Percentiles rank a stretch among this genome's conserved stretches.
phyloP scores from a whole-genome alignment of 1,284 basidiomycete species.

The Calocybe gambosa region DNA sequence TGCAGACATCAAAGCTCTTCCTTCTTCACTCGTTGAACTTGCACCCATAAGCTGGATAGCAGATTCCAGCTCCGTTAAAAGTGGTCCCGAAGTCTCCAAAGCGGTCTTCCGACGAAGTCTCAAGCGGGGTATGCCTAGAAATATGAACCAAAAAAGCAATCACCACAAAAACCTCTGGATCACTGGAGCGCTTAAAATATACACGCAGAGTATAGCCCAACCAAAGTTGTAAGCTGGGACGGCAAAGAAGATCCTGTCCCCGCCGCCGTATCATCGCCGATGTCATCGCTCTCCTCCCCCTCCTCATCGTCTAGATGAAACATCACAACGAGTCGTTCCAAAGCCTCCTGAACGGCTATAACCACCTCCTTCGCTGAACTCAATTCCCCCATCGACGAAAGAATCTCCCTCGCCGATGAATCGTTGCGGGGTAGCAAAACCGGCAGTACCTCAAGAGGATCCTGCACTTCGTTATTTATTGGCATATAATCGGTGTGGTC shows the following conservation, averaged over 20 bases:
- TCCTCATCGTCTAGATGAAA: constrained; percentile 27
- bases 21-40: constrained; percentile 25
- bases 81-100: constrained; percentile 36
- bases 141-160: too few species aligned
- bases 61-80: constrained; percentile 35
- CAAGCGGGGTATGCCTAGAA: constrained; percentile 46
- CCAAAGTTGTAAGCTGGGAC: constrained; percentile 29
- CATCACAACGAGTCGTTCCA: constrained; percentile 40
- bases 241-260: constrained; percentile 9
- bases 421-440: constrained; percentile 34
- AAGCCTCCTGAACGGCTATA: constrained; percentile 52
- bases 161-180: constrained; percentile 1
- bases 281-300: constrained; percentile 15
- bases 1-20: constrained; percentile 31
- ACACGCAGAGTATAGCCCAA: constrained; percentile 37
- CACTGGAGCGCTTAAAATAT: constrained; percentile 8
- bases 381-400: constrained; percentile 37
- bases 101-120: constrained; percentile 39
- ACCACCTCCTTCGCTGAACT: constrained; percentile 55
- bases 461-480: too few species aligned
- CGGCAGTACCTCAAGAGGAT: constrained; percentile 45
- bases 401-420: constrained; percentile 34
- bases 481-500: too few species aligned
- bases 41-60: constrained; percentile 25
- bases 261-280: constrained; percentile 14